These are phyloP conservation scores for Paracoccidioides lutzii DNA, from an alignment of 2,329 filamentous ascomycete genomes.

Conservation along the genomic window DNA sequence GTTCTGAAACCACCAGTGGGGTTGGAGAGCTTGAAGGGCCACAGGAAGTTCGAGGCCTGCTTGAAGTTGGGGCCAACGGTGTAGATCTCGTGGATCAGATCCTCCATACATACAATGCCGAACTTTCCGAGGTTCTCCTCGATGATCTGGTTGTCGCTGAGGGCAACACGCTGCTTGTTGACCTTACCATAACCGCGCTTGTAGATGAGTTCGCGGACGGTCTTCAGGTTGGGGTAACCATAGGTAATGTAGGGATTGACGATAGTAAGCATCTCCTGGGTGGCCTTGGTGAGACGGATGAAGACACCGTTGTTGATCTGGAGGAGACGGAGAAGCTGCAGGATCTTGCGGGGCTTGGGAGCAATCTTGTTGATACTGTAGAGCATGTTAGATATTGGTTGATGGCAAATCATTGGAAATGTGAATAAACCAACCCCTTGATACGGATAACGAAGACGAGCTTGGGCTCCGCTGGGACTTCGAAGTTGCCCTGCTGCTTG, in stretches of 20 bases:
- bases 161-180: conserved; percentile 90
- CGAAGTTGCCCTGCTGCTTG: conserved; percentile 86
- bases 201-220: conserved; percentile 97
- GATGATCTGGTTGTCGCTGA: conserved; percentile 96
- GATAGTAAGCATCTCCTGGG: conserved; percentile 90
- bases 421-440: conserved; percentile 58
- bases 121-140: conserved; percentile 95
- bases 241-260: conserved; percentile 99
- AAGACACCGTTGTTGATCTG: conserved; percentile 99
- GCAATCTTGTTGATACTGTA: conserved; percentile 99
- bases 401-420: not conserved
- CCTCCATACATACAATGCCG: conserved; percentile 98
- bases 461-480: conserved; percentile 88
- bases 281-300: conserved; percentile 94
- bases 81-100: conserved; percentile 98
- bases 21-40: conserved; percentile 99
- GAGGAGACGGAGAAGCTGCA: conserved; percentile 96
- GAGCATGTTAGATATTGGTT: conserved; percentile 4
- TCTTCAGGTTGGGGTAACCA: conserved; percentile 99
- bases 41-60: conserved; percentile 98
- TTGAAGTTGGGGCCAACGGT: conserved; percentile 99
- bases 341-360: conserved; percentile 99
- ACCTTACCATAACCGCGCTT: conserved; percentile 99
- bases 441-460: conserved; percentile 97
- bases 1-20: conserved; percentile 91